Base-by-base conservation (phyloP, 176 grass and related monocot genomes). In the Bonia amplexicaulis region DNA sequence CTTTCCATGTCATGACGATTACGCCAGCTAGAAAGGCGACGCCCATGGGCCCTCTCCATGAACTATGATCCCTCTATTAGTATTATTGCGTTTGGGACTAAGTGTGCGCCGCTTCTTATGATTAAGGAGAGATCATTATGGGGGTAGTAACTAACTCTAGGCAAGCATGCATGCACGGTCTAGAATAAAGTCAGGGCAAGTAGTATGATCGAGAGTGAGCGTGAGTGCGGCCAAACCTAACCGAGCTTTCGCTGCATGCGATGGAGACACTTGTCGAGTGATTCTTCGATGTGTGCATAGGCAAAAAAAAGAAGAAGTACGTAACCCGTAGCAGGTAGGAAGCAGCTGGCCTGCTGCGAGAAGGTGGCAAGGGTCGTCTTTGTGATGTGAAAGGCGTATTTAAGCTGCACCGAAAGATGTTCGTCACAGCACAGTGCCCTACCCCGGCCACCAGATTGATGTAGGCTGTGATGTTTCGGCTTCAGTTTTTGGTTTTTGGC, bases 41-140 rank as follows among this genome's bases (percentile, higher is more conserved):
- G 73, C 0, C 57, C 55, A 23, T 48, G 79, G 62, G 44, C 15
- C 59, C 67, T 59, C 72, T 15, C 26, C 26, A 8, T 46, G 72
- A 82, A 71, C 65, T 12, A 6, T 26, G 12, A 19, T 9, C 62
- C 55, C 39, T 39, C 78, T 27, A 55, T 54, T 66, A 10, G 22
- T 9, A 39, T 51, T 39, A 66, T 82, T 61, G 58, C 9, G 8
- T 23, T 51, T 61, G 41, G 20, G 42, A 66, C 70, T 67, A 81
- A 87, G 57, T 22, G 40, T 20, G 55, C n/a, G 17, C 73, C 66
- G 37, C 58, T 23, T 20, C 64, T 60, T 27, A 87, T 90, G 78
- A 86, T 82, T 82, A 90, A 61, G 14, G 12, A 69, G 41, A 29
- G 53, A 9, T 78, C 29, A 86, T 86, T 37, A 78, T 77, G 83